phyloP scores from a whole-genome alignment of 257 asterid species.

The Solanum corneliomulleri region DNA sequence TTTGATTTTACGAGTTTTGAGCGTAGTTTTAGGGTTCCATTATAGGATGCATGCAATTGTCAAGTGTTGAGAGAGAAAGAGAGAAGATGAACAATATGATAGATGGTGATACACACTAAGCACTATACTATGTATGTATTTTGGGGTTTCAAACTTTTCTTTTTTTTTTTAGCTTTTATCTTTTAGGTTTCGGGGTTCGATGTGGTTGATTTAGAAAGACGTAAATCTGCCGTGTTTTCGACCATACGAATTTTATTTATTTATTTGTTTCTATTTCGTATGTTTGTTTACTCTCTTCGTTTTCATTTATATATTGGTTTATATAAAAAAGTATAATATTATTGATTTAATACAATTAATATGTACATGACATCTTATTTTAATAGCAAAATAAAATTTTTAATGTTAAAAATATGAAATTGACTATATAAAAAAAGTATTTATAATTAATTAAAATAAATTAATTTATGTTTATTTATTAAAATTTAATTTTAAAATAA shows the following conservation, averaged over 20 bases:
- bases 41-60: slow-evolving; percentile 2
- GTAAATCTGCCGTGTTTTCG: neutral
- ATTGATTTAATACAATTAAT: no score
- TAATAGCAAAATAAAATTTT: accelerated
- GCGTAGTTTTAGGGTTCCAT: neutral
- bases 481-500: no score
- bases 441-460: no score
- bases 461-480: no score
- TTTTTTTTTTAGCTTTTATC: neutral
- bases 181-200: neutral
- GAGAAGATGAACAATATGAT: neutral
- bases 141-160: neutral
- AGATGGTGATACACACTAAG: neutral
- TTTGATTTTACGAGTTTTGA: no score
- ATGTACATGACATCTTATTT: no score
- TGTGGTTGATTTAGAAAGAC: neutral
- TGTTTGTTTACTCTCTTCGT: no score
- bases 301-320: accelerated
- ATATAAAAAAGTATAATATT: no score
- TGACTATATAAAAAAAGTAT: no score
- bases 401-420: no score
- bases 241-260: neutral
- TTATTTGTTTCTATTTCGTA: no score
- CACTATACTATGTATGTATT: neutral
- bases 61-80: neutral